Base-by-base conservation (phyloP, 2,329 filamentous ascomycete genomes). In the Xylariomycetidae sp. region DNA sequence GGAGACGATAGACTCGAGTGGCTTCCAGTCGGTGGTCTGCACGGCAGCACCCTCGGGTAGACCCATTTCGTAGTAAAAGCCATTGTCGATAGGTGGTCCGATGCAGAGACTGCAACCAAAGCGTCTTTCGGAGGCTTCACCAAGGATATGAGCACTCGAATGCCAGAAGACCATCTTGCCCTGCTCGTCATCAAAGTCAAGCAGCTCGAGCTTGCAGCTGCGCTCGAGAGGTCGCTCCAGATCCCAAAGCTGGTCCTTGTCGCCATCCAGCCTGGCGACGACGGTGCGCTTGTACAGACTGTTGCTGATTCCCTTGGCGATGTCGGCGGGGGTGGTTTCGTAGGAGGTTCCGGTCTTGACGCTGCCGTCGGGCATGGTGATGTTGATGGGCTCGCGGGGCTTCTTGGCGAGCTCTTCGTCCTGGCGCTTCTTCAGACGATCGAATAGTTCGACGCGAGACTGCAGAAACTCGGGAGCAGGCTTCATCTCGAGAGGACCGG, bases 111-210 rank as follows among this genome's bases (percentile, higher is more conserved):
- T 82, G 64, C 90, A 95, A 39, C 88, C 86, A 56, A 88, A 98
- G 52, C 88, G 76, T 54, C 84, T 76, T 64, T 98, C 92, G 31
- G 83, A 85, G 39, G 89, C 89, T 64, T 96, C 92, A 48, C 92
- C 92, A n/a, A 98, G 76, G 45, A 94, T 82, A 60, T 98, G 92
- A 27, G 92, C 92, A 52, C 83, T 90, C 14, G 87, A 94, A 63
- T 96, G 92, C 90, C 90, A 98, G 67, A 95, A 98, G 36, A 96
- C 90, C 59, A 86, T 86, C 67, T 92, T 89, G 52, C 87, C 90
- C 64, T 85, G 55, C 30, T 70, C 65, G 45, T 73, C 62, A 54
- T 59, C 82, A 67, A 96, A 98, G 44, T 84, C 80, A 43, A 96
- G 72, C 34, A 95, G 72, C 53, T 89, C 83, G 18, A 98, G 74